Percentiles rank a stretch among this genome's conserved stretches.
These are phyloP conservation scores for Rutstroemia sydowiana DNA, from an alignment of 2,329 filamentous ascomycete genomes.

Conservation along the genomic window DNA sequence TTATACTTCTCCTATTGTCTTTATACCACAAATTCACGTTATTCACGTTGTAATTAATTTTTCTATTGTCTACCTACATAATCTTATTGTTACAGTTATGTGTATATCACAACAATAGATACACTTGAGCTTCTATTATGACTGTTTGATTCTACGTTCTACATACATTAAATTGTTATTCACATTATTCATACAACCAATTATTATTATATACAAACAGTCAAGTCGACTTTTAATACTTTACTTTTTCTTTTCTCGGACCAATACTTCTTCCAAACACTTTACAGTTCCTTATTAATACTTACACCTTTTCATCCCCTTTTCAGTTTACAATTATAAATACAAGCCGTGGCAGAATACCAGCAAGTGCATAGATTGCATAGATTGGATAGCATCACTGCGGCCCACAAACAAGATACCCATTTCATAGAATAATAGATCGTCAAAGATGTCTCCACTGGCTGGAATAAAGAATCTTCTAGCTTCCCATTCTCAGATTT, in stretches of 20 bases:
- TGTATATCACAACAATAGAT: background rate
- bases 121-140: slow-evolving; percentile 4
- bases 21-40: slow-evolving; percentile 1
- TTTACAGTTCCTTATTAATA: background rate
- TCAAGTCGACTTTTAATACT: slow-evolving; percentile 6
- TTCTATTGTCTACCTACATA: background rate
- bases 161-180: slow-evolving; percentile 3
- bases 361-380: background rate
- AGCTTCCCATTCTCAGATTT: slow-evolving; percentile 29
- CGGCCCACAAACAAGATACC: slow-evolving; percentile 1
- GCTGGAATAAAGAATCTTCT: slow-evolving; percentile 27
- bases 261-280: background rate
- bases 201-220: background rate
- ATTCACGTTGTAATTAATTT: background rate
- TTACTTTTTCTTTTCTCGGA: background rate
- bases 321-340: background rate
- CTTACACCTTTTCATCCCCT: background rate
- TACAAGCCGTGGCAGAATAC: background rate
- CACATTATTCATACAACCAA: too few relatives aligned
- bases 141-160: background rate
- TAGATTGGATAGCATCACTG: background rate
- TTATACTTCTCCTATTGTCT: background rate
- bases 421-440: slow-evolving; percentile 11
- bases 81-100: background rate
- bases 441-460: slow-evolving; percentile 29